Conservation (phyloP, 2,329 filamentous ascomycete species). For the Emericellopsis atlantica region DNA sequence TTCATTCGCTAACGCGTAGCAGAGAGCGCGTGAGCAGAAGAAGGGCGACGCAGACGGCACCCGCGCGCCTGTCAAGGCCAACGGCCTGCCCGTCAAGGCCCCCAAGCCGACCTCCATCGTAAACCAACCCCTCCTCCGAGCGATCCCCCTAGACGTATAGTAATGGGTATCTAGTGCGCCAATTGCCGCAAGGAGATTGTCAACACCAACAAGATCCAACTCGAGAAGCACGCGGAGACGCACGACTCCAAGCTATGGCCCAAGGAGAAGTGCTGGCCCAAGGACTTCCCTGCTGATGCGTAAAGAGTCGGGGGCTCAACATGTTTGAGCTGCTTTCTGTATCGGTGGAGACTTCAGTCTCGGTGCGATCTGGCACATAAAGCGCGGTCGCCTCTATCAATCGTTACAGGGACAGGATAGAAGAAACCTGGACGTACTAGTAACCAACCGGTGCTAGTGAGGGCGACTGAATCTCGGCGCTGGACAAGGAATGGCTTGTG, state of each 20-base stretch:
- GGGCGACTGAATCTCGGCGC: background rate
- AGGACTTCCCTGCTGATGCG: constrained; percentile 21
- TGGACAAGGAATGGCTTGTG: background rate
- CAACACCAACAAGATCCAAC: constrained; percentile 35
- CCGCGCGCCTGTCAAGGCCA: constrained; percentile 37
- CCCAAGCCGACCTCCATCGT: constrained; percentile 26
- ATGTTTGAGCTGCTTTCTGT: background rate
- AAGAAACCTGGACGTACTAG: background rate
- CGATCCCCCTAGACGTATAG: constrained; percentile 2
- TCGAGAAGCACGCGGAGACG: constrained; percentile 38
- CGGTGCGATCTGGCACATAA: background rate
- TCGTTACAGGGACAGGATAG: background rate
- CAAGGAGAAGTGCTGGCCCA: constrained; percentile 47
- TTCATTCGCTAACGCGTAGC: background rate
- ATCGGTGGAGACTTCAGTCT: background rate
- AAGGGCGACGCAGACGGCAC: constrained; percentile 41
- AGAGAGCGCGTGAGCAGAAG: constrained; percentile 42
- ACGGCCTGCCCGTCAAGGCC: constrained; percentile 40
- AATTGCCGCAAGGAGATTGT: constrained; percentile 38
- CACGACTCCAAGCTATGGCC: constrained; percentile 36
- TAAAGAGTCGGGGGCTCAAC: background rate
- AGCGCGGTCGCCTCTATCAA: background rate
- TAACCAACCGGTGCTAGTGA: background rate
- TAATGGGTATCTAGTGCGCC: constrained; percentile 22
- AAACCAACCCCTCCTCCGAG: constrained; percentile 6